Base-by-base conservation (phyloP, 768 basidiomycete species). In the Mycena leptocephala region DNA sequence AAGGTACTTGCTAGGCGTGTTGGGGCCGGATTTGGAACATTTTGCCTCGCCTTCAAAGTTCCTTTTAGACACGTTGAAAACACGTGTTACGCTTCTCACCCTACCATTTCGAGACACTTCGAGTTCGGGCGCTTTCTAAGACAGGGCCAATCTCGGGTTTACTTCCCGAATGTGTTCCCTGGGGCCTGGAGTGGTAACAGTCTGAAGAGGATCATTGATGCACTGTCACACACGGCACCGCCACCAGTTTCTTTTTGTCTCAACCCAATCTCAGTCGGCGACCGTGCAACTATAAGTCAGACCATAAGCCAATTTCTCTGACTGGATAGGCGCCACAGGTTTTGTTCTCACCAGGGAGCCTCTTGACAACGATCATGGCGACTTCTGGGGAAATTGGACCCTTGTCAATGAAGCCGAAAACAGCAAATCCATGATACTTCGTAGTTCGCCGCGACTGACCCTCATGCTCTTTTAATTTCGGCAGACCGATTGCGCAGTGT, bases 21-120 rank as follows among this genome's bases (percentile, higher is more conserved):
- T 32, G 39, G 30, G 11, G 56, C 75, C 75, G 66, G 70, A 76
- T 76, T 76, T 76, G 75, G 75, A 67, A 26, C 56, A 66, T 59
- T 35, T 13, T 65, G 75, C 63, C 75, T 76, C 66, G 48, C 74
- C 67, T 22, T 26, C 33, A 51, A n/a, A n/a, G 28, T 68, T 56
- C 66, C 48, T 56, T n/a, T n/a, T n/a, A 8, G 5, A 65, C 75
- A 76, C 75, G 75, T 59, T 66, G 26, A 30, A 39, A 58, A 66
- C 75, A 76, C 75, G 75, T 76, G 75, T 59, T 10, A 41, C 10
- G 18, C 9, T 26, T 58, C 13, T 39, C 46, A 51, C 32, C 56
- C 62, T 64, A 28, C 74, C 69, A 46, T 65, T 76, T 76, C 20
- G 20, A 71, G 75, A n/a, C n/a, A 35, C 67, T 71, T 71, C 63